Percentiles rank a stretch among this genome's conserved stretches.
Conservation (phyloP, 768 basidiomycete species). For the Leccinum barrowsii region DNA sequence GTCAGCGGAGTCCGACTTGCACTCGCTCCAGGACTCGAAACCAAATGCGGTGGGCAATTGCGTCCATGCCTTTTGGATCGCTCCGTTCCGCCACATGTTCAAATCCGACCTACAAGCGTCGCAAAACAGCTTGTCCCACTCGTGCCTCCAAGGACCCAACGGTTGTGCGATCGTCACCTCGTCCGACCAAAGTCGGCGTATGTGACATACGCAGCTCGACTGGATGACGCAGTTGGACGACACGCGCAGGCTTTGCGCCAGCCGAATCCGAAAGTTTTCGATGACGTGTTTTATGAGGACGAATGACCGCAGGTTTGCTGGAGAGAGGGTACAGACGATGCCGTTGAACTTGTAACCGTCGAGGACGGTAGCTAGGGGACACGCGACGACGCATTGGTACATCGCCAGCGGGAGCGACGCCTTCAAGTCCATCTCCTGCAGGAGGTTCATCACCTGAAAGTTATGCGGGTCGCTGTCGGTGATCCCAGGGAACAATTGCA, state of each 20-base stretch:
- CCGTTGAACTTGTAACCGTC: slow-evolving; percentile 11
- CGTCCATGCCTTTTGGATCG: slow-evolving; percentile 12
- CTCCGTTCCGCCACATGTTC: neutral
- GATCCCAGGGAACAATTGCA: neutral
- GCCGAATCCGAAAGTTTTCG: neutral
- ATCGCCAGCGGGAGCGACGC: slow-evolving; percentile 10
- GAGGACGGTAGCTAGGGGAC: slow-evolving; percentile 5
- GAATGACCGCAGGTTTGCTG: slow-evolving; percentile 7
- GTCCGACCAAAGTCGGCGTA: slow-evolving; percentile 8
- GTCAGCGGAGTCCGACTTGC: neutral
- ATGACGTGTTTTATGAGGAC: slow-evolving; percentile 6
- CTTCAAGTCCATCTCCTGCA: slow-evolving; percentile 5
- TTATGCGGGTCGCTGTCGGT: slow-evolving; percentile 9
- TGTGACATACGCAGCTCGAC: neutral
- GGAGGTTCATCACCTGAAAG: slow-evolving; percentile 20
- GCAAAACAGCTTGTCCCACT: slow-evolving; percentile 17
- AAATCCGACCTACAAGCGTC: slow-evolving; percentile 3
- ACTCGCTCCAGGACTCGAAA: slow-evolving; percentile 1
- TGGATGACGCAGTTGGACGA: slow-evolving; percentile 2
- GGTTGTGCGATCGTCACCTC: neutral
- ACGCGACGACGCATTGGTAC: slow-evolving; percentile 6
- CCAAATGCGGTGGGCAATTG: slow-evolving; percentile 7
- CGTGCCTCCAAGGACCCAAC: slow-evolving; percentile 9
- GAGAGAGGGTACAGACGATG: neutral
- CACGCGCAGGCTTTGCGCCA: neutral